These are phyloP conservation scores for Gnomoniopsis smithogilvyi DNA, from an alignment of 2,329 filamentous ascomycete species.

Conservation along the genomic window DNA sequence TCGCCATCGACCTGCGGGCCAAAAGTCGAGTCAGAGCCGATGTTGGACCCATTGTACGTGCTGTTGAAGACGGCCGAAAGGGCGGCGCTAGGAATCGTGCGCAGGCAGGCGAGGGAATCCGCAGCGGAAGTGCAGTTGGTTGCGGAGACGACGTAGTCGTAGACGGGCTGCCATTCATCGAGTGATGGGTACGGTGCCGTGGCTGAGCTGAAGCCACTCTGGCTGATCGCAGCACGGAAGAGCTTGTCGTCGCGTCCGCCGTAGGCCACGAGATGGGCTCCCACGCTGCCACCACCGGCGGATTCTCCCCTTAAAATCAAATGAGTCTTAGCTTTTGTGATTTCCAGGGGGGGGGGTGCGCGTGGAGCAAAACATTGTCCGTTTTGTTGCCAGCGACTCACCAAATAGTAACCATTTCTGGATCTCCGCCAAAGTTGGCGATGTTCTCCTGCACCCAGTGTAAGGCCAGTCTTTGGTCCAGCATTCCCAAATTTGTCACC, in stretches of 20 bases:
- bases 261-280: slow-evolving; percentile 22
- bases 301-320: slow-evolving; percentile 38
- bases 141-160: slow-evolving; percentile 3
- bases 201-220: slow-evolving; percentile 10
- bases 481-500: slow-evolving; percentile 43
- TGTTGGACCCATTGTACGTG: slow-evolving; percentile 10
- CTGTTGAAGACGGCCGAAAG: slow-evolving; percentile 13
- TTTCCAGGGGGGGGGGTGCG: no score
- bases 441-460: slow-evolving; percentile 45
- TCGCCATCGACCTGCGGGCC: slow-evolving; percentile 15
- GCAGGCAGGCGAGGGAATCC: slow-evolving; percentile 13
- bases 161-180: slow-evolving; percentile 16
- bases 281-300: slow-evolving; percentile 39
- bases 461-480: slow-evolving; percentile 41
- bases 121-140: slow-evolving; percentile 3
- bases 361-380: background rate
- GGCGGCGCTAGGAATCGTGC: slow-evolving; percentile 1
- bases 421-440: slow-evolving; percentile 37
- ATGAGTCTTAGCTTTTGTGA: slow-evolving; percentile 10
- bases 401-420: slow-evolving; percentile 31
- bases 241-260: slow-evolving; percentile 44
- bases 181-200: background rate
- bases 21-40: background rate
- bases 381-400: background rate
- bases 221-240: slow-evolving; percentile 30